These are phyloP conservation scores for Elasticomyces elasticus DNA, from an alignment of 495 filamentous ascomycete genomes.

Conservation along the genomic window DNA sequence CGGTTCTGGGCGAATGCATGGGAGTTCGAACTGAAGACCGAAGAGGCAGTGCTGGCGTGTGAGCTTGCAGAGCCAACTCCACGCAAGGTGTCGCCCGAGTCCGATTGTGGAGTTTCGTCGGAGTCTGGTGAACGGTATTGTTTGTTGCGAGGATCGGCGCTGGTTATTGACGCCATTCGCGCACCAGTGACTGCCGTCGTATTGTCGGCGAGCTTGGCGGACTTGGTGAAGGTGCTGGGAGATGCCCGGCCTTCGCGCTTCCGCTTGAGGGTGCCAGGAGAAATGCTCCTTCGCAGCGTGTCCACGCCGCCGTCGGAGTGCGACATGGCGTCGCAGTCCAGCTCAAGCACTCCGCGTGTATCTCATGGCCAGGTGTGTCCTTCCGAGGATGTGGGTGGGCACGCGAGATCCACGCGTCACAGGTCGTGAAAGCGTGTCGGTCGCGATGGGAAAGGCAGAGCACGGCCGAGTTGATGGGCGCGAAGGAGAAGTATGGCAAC, in stretches of 20 bases:
- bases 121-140: constrained; percentile 19
- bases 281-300: constrained; percentile 5
- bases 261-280: constrained; percentile 21
- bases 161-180: neutral
- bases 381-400: neutral
- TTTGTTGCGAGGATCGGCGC: constrained; percentile 3
- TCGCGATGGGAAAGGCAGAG: neutral
- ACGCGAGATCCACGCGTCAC: neutral
- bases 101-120: constrained; percentile 48
- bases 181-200: constrained; percentile 5
- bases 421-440: neutral
- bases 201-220: constrained; percentile 13
- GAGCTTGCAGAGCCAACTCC: constrained; percentile 59
- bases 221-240: constrained; percentile 1
- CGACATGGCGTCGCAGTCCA: constrained; percentile 21
- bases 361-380: neutral
- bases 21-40: constrained; percentile 46
- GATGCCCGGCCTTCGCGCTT: constrained; percentile 17
- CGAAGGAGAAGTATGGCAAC: neutral
- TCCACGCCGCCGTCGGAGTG: constrained; percentile 12
- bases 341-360: neutral
- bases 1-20: constrained; percentile 39
- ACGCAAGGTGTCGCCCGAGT: constrained; percentile 52
- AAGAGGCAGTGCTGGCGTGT: constrained; percentile 53
- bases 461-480: neutral